phyloP scores from a whole-genome alignment of 192 early-diverging fungal species.

The Linnemannia elongata region DNA sequence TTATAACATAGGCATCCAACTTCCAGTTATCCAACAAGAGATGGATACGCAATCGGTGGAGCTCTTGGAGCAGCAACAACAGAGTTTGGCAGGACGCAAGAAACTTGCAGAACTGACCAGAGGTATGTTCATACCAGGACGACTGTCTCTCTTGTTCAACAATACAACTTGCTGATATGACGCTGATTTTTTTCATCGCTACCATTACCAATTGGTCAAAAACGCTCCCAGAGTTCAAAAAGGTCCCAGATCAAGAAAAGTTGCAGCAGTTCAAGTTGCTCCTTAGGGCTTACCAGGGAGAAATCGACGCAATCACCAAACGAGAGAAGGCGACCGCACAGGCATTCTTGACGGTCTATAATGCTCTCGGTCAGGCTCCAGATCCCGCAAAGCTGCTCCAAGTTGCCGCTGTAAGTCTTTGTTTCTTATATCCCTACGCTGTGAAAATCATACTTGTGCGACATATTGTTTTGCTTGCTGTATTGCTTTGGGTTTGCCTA shows the following conservation, averaged over 20 bases:
- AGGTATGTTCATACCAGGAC: constrained; percentile 55
- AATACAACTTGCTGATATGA: neutral
- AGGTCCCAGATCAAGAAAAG: constrained; percentile 83
- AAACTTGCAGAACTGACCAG: constrained; percentile 90
- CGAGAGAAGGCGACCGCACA: constrained; percentile 87
- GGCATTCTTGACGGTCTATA: constrained; percentile 86
- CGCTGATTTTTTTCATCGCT: neutral
- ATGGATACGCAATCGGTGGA: constrained; percentile 84
- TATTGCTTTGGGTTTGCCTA: neutral
- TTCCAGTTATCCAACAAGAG: constrained; percentile 74
- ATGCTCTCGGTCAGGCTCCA: constrained; percentile 82
- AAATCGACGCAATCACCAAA: constrained; percentile 91
- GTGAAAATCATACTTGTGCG: neutral
- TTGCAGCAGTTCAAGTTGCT: constrained; percentile 81
- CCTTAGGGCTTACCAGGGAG: constrained; percentile 89
- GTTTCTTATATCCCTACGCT: neutral
- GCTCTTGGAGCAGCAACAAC: constrained; percentile 90
- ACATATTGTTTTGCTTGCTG: no score
- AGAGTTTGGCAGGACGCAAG: constrained; percentile 80
- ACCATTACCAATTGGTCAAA: neutral
- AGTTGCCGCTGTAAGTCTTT: constrained; percentile 61
- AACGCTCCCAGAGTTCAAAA: constrained; percentile 76
- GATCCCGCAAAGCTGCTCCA: constrained; percentile 85
- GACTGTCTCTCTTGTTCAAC: neutral
- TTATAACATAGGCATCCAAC: constrained; percentile 69